phyloP scores from a whole-genome alignment of 2,329 filamentous ascomycete genomes.

The Pleochaeta shiraiana region DNA sequence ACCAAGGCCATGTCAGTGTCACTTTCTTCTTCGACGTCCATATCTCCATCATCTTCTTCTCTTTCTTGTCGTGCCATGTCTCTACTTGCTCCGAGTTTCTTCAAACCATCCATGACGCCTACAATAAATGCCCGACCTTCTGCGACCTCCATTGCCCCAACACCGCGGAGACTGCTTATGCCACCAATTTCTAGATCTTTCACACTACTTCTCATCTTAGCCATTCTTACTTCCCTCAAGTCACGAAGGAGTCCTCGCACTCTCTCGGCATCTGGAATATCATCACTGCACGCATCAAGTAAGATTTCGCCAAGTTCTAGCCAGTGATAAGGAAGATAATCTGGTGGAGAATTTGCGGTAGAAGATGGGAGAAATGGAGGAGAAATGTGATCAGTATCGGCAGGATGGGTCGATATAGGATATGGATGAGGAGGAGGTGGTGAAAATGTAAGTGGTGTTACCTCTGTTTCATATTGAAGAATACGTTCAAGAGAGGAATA shows the following conservation, averaged over 20 bases:
- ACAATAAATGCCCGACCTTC: slow-evolving; percentile 69
- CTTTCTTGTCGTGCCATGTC: slow-evolving; percentile 60
- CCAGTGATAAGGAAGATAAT: slow-evolving; percentile 83
- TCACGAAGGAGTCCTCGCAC: slow-evolving; percentile 59
- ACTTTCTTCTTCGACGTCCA: slow-evolving; percentile 33
- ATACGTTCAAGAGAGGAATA: slow-evolving; percentile 54
- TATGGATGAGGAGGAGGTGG: slow-evolving; percentile 49
- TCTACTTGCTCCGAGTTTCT: slow-evolving; percentile 60
- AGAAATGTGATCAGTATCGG: slow-evolving; percentile 22
- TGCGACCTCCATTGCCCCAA: slow-evolving; percentile 82
- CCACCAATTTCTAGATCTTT: slow-evolving; percentile 53
- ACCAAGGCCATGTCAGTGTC: slow-evolving; percentile 18
- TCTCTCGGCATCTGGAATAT: slow-evolving; percentile 51
- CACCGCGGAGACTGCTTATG: slow-evolving; percentile 45
- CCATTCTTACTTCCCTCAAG: slow-evolving; percentile 67
- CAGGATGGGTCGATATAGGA: slow-evolving; percentile 19
- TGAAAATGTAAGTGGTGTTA: slow-evolving; percentile 50
- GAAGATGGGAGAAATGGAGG: slow-evolving; percentile 65
- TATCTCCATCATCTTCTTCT: slow-evolving; percentile 41
- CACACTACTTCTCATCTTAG: slow-evolving; percentile 64
- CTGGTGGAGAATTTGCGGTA: slow-evolving; percentile 43
- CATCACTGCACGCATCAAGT: slow-evolving; percentile 65
- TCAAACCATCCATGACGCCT: slow-evolving; percentile 70
- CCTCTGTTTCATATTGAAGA: slow-evolving; percentile 57
- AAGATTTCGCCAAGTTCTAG: slow-evolving; percentile 76